Base-by-base conservation (phyloP, 805 yeast species). In the Ogataea haglerorum region DNA sequence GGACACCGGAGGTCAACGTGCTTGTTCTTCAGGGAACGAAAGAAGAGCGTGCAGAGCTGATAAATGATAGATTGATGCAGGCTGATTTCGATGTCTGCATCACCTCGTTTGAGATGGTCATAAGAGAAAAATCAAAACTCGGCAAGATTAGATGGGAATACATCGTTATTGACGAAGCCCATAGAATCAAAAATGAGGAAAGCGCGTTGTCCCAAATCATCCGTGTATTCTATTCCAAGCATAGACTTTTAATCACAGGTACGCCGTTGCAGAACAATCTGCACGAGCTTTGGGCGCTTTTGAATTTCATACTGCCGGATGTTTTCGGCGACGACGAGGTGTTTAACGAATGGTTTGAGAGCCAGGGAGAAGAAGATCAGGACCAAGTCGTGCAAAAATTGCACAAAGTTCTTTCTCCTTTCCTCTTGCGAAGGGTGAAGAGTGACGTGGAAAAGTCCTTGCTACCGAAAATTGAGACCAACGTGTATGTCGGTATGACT, bases 1-100 rank as follows among this genome's bases (percentile, higher is more conserved):
- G 98, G 98, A 93, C 97, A 0, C 97, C 98, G 0, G 96, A 89
- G 4, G 96, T 91, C 10, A 78, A 81, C 49, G 86, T 84, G 1
- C 69, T 88, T 7, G 90, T 93, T 1, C 65, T 93, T 32, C 96
- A 89, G 60, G 99, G 99, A 26, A 80, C 78, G 51, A 93, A 91
- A 60, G 95, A 88, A n/a, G 77, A 74, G 17, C 77, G 99, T 55
- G 65, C 65, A 2, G 68, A 71, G 1, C 60, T 88, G 25, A 74
- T 91, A 35, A 75, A 76, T 26, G 64, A 79, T 30, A 60, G 72
- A 26, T 64, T 93, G 34, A 58, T 87, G 49, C 67, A 79, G 14
- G 85, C 91, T 22, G 80, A 86, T 44, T 91, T 93, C 57, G 98
- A 93, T 56, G 96, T 89, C 9, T 70, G 89, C 46, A 78, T 93